Conservation (phyloP, 2,329 filamentous ascomycete genomes). For the Geosmithia flava region DNA sequence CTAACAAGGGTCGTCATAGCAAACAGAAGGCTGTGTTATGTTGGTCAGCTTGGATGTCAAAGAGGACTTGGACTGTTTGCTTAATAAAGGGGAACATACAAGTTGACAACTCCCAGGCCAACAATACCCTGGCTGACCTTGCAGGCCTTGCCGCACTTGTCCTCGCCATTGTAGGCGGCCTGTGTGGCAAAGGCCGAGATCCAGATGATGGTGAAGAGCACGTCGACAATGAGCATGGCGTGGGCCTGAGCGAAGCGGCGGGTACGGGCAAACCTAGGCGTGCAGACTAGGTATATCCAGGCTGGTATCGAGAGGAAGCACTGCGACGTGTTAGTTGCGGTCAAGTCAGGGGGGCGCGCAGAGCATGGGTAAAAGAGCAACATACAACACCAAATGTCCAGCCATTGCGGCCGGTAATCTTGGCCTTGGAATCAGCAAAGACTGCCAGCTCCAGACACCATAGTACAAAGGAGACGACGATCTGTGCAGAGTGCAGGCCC, state of each 20-base stretch:
- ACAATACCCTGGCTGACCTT: conserved; percentile 51
- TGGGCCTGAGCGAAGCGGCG: conserved; percentile 49
- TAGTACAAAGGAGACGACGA: conserved; percentile 38
- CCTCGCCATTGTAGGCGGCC: conserved; percentile 48
- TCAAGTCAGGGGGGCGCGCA: neutral
- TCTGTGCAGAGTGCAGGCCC: conserved; percentile 42
- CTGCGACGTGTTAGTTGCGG: conserved; percentile 20
- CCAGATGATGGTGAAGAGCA: conserved; percentile 48
- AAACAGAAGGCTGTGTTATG: conserved; percentile 38
- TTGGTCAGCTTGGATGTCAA: conserved; percentile 17
- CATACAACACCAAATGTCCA: conserved; percentile 54
- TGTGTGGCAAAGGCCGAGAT: conserved; percentile 55
- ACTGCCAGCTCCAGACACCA: conserved; percentile 49
- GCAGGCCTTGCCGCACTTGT: conserved; percentile 43
- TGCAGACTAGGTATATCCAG: conserved; percentile 53
- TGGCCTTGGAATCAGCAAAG: conserved; percentile 34
- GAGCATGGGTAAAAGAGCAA: conserved; percentile 2
- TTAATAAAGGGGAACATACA: conserved; percentile 28
- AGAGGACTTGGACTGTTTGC: conserved; percentile 31
- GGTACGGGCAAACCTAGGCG: conserved; percentile 50
- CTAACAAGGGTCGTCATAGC: conserved; percentile 39
- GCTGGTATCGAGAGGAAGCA: conserved; percentile 53
- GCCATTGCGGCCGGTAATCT: conserved; percentile 43
- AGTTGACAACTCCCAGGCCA: conserved; percentile 48
- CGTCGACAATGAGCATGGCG: conserved; percentile 46